A percentile compares a stretch with the other conserved stretches of the same genome.
Conservation (phyloP, 2,329 filamentous ascomycete genomes). For the Dactylonectria macrodidyma region DNA sequence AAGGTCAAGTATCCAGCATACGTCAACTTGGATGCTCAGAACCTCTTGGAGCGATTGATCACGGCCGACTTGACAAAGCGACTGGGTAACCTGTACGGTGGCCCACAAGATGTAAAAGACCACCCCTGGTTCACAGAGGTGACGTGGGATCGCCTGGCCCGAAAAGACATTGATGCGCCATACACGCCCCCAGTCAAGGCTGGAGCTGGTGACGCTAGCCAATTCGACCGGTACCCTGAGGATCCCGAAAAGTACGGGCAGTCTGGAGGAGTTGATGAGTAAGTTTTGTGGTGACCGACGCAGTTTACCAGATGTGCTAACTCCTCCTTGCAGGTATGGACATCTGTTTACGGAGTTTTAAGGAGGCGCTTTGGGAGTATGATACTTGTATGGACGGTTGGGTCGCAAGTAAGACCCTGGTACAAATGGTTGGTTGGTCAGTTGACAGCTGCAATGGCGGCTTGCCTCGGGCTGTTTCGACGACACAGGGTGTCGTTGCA, state of each 20-base stretch:
- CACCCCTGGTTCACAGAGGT: constrained; percentile 98
- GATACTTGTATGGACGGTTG: constrained; percentile 37
- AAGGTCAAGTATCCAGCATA: constrained; percentile 97
- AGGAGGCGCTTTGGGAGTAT: constrained; percentile 44
- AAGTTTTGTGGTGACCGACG: constrained; percentile 62
- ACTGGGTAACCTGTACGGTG: constrained; percentile 92
- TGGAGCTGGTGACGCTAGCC: constrained; percentile 93
- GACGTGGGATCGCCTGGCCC: constrained; percentile 93
- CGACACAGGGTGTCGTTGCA: not conserved
- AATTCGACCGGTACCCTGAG: constrained; percentile 98
- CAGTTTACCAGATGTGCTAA: constrained; percentile 30
- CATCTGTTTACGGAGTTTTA: constrained; percentile 84
- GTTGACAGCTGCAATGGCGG: constrained; percentile 9
- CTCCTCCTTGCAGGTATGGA: constrained; percentile 69
- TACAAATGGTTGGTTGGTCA: constrained; percentile 10
- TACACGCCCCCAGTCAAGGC: constrained; percentile 97
- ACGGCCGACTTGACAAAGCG: constrained; percentile 96
- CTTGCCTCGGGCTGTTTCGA: constrained; percentile 3
- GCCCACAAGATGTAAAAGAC: constrained; percentile 92
- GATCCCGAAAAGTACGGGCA: constrained; percentile 94
- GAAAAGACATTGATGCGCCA: constrained; percentile 98
- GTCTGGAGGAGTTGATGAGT: constrained; percentile 83
- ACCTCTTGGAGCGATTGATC: constrained; percentile 92
- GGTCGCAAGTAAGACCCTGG: constrained; percentile 28
- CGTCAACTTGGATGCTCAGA: constrained; percentile 93